Percentiles rank a stretch among this genome's conserved stretches.
phyloP scores from a whole-genome alignment of 257 asterid genomes.

The Solanum tacnaense region DNA sequence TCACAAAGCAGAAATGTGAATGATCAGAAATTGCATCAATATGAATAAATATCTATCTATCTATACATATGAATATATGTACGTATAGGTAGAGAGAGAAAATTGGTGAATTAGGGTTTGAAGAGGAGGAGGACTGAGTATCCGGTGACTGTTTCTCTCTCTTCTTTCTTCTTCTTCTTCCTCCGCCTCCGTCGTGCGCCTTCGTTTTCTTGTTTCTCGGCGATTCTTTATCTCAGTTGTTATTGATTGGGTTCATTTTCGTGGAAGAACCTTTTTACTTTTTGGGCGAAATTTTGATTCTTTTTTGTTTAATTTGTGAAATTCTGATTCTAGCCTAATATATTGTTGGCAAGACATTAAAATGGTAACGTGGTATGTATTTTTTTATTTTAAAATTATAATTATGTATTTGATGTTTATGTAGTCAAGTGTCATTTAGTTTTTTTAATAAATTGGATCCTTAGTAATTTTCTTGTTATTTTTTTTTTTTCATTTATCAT shows the following conservation, averaged over 20 bases:
- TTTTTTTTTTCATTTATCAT: no score
- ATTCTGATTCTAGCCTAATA: background rate
- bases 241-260: background rate
- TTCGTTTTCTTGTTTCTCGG: background rate
- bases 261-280: background rate
- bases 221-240: background rate
- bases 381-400: background rate
- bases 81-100: background rate
- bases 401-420: no score
- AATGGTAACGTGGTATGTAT: background rate
- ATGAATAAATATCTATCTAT: background rate
- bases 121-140: background rate
- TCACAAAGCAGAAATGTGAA: background rate
- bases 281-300: background rate
- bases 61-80: background rate
- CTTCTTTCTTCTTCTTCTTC: background rate
- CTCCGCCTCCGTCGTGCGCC: conserved; percentile 4
- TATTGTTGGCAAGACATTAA: background rate
- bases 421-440: background rate
- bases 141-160: background rate
- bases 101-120: conserved; percentile 3
- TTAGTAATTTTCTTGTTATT: no score
- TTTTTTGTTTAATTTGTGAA: background rate
- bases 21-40: background rate
- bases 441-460: background rate